phyloP scores from a whole-genome alignment of 2,329 filamentous ascomycete species.

The Venturia effusa region DNA sequence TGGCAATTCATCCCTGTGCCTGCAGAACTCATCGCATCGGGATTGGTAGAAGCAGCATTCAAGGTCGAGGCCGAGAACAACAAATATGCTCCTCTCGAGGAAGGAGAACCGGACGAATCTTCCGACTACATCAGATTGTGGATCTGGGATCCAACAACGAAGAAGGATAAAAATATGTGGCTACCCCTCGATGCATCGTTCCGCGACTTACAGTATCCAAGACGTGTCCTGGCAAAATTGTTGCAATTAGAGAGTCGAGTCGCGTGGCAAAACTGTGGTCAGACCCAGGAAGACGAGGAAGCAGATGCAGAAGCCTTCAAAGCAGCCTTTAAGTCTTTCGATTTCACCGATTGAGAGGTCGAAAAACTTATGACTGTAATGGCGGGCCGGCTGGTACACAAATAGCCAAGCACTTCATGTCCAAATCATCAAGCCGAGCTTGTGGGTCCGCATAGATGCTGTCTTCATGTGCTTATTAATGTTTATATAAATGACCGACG shows the following conservation, averaged over 20 bases:
- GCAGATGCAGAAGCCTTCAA: slow-evolving; percentile 71
- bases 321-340: slow-evolving; percentile 70
- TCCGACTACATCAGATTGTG: slow-evolving; percentile 69
- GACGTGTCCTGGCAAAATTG: slow-evolving; percentile 79
- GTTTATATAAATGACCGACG: too few species aligned
- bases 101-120: slow-evolving; percentile 12
- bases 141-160: slow-evolving; percentile 51
- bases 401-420: neutral
- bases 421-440: too few species aligned
- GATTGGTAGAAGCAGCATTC: slow-evolving; percentile 80
- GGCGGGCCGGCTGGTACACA: neutral
- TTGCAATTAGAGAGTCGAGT: slow-evolving; percentile 67
- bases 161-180: slow-evolving; percentile 53
- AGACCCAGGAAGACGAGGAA: slow-evolving; percentile 67
- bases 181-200: slow-evolving; percentile 61
- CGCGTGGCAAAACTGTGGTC: slow-evolving; percentile 75
- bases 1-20: slow-evolving; percentile 87
- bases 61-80: slow-evolving; percentile 76
- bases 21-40: slow-evolving; percentile 53
- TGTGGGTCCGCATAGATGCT: too few species aligned
- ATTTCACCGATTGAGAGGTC: slow-evolving; percentile 52
- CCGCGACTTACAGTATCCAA: slow-evolving; percentile 77
- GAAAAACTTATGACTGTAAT: neutral
- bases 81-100: slow-evolving; percentile 45
- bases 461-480: too few species aligned